Base-by-base conservation (phyloP, 441 rosid genomes). In the Arabidopsis hybrid region DNA sequence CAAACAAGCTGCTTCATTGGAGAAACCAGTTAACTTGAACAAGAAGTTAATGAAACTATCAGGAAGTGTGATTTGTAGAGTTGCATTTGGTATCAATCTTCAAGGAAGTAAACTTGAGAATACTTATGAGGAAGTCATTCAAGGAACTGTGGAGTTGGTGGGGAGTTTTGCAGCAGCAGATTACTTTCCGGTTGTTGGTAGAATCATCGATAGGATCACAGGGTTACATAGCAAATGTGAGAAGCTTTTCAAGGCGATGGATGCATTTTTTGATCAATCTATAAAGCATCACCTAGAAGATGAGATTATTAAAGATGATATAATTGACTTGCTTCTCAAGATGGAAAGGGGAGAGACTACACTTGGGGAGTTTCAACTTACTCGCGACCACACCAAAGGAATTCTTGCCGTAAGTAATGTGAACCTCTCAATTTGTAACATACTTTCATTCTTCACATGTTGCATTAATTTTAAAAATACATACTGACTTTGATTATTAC, bases 301-400 rank as follows among this genome's bases (percentile, higher is more conserved):
- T 21, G 26, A 21, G 26, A 21, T 21, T 21, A 21, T 21, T 21
- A 21, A 21, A 21, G 26, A 21, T 21, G 26, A 21, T 21, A 21
- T 21, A 21, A 21, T 21, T 21, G 26, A 21, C 26, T 21, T 21
- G 26, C 26, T 21, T 21, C 26, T 21, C 26, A 21, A 21, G 26
- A 21, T 21, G 26, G 26, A 21, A 21, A 21, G 26, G 26, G 26
- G 26, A 21, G 26, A 21, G 26, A 21, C 26, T 21, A 21, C 26
- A 21, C 26, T 21, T 21, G 26, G 67, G 9, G 51, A 50, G 21
- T 56, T 56, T 18, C 49, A 53, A 18, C 46, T 69, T 38, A 72
- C 80, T 32, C 18, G 68, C 18, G 5, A 35, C 29, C 65, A 61
- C 69, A 67, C 74, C 64, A 77, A 77, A 67, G 80, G 70, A n/a